phyloP scores from a whole-genome alignment of 345 rosid species.

The Moringa oleifera region DNA sequence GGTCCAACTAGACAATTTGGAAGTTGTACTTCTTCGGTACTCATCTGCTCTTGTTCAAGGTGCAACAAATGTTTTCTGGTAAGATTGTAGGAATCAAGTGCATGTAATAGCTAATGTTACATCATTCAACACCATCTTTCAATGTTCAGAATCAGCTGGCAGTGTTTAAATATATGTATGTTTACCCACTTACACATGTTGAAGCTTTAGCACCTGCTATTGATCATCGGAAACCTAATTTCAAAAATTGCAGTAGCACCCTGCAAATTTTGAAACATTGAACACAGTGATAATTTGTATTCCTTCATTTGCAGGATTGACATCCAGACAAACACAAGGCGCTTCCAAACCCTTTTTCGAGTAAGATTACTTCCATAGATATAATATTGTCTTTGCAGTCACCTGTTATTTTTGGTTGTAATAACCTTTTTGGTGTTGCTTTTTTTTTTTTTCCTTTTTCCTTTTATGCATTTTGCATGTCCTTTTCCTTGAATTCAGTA shows the following conservation, averaged over 20 bases:
- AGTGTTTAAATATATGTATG: too few relatives aligned
- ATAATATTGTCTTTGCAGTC: neutral
- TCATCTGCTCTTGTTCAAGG: slow-evolving; percentile 98
- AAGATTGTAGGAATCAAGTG: slow-evolving; percentile 16
- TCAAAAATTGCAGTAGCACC: too few relatives aligned
- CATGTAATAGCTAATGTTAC: neutral
- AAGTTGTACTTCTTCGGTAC: slow-evolving; percentile 75
- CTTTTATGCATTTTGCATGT: neutral
- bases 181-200: too few relatives aligned
- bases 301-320: slow-evolving; percentile 65
- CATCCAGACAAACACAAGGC: slow-evolving; percentile 79
- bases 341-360: slow-evolving; percentile 72
- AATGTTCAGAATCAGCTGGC: neutral
- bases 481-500: slow-evolving; percentile 39
- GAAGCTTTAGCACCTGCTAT: too few relatives aligned
- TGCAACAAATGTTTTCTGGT: slow-evolving; percentile 98
- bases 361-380: slow-evolving; percentile 27
- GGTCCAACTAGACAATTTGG: slow-evolving; percentile 65
- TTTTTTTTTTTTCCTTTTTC: neutral
- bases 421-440: neutral
- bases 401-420: neutral
- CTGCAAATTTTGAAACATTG: too few relatives aligned
- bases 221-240: too few relatives aligned
- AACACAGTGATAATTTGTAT: too few relatives aligned
- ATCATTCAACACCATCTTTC: neutral